phyloP scores from a whole-genome alignment of 306 rosid genomes.

The Trifolium dubium region DNA sequence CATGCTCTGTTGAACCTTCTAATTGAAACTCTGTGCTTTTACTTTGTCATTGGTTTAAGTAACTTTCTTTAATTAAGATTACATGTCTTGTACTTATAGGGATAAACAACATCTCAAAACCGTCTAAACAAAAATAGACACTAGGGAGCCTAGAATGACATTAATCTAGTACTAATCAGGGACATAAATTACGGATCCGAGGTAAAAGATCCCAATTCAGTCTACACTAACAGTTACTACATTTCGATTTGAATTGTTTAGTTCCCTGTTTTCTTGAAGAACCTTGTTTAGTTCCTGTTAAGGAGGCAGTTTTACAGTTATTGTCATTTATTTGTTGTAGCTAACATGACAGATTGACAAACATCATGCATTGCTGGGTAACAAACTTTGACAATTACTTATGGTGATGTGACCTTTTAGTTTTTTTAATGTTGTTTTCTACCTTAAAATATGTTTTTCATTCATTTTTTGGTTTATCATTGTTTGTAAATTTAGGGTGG shows the following conservation, averaged over 20 bases:
- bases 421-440: too few relatives aligned
- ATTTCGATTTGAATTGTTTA: slow-evolving; percentile 27
- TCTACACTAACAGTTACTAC: slow-evolving; percentile 39
- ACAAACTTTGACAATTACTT: slow-evolving; percentile 5
- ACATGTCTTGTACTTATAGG: slow-evolving; percentile 39
- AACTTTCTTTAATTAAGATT: slow-evolving; percentile 26
- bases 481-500: too few relatives aligned
- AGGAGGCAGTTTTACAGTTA: slow-evolving; percentile 46
- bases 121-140: slow-evolving; percentile 19
- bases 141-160: slow-evolving; percentile 27
- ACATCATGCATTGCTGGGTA: slow-evolving; percentile 9
- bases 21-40: slow-evolving; percentile 30
- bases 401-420: background rate
- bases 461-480: too few relatives aligned
- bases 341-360: slow-evolving; percentile 5
- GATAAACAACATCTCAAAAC: slow-evolving; percentile 41
- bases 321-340: slow-evolving; percentile 33
- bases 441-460: too few relatives aligned
- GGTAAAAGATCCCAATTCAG: slow-evolving; percentile 43
- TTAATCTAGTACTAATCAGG: slow-evolving; percentile 23
- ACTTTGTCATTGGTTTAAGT: slow-evolving; percentile 15
- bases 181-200: slow-evolving; percentile 49
- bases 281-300: too few relatives aligned
- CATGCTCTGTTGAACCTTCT: slow-evolving; percentile 34
- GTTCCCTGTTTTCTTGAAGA: too few relatives aligned